A percentile compares a stretch with the other conserved stretches of the same genome.
Evolutionary conservation across 768 basidiomycete genomes (phyloP).

Genomic region (Panaeolus papilionaceus): DNA sequence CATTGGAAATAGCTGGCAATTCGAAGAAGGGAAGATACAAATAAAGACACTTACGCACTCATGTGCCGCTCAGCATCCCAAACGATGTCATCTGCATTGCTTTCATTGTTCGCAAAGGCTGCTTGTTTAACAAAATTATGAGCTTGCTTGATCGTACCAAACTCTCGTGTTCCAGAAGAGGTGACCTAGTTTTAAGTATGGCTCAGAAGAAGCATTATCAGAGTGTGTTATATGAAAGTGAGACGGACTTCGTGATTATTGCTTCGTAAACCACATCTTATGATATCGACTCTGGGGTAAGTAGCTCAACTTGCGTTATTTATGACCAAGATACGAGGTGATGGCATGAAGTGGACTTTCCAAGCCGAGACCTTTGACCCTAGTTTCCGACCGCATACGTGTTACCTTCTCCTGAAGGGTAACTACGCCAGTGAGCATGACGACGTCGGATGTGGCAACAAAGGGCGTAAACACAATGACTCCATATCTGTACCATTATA

Average conservation of each 20-base stretch:
- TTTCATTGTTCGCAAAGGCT: no score
- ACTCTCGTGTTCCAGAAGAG: not conserved
- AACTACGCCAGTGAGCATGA: not conserved
- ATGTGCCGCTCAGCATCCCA: not conserved
- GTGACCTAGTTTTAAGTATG: not conserved
- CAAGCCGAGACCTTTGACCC: not conserved
- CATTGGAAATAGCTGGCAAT: not conserved
- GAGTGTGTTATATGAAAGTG: not conserved
- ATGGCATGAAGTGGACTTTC: not conserved
- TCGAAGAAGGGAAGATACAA: not conserved
- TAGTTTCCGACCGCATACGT: not conserved
- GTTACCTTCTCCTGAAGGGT: not conserved
- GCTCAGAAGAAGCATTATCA: not conserved
- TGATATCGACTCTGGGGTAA: conserved; percentile 1
- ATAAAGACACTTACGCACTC: not conserved
- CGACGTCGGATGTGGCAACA: conserved; percentile 11
- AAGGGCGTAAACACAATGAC: not conserved
- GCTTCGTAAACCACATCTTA: not conserved
- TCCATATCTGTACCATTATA: not conserved
- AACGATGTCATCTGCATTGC: not conserved
- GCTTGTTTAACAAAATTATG: not conserved
- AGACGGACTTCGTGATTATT: not conserved
- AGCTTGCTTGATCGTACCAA: not conserved
- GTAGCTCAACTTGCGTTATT: not conserved
- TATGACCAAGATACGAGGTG: not conserved